phyloP scores from a whole-genome alignment of 805 yeast genomes.

The Babjeviella inositovora region DNA sequence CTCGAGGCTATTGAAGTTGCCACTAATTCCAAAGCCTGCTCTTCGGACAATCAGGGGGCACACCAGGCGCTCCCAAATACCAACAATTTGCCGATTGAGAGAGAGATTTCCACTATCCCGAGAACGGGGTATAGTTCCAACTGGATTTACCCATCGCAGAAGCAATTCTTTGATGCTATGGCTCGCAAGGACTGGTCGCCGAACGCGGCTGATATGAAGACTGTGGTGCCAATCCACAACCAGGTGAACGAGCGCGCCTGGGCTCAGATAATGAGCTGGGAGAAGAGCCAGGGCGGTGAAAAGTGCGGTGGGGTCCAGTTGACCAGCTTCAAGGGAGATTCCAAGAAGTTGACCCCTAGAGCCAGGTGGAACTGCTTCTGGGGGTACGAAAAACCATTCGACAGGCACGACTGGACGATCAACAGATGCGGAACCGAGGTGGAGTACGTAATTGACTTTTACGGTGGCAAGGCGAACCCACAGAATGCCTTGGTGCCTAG shows the following conservation, averaged over 20 bases:
- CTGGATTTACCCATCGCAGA: constrained; percentile 94
- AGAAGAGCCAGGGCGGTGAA: constrained; percentile 35
- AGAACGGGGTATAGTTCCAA: constrained; percentile 48
- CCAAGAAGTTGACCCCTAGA: constrained; percentile 72
- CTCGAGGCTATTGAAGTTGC: constrained; percentile 22
- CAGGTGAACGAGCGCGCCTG: constrained; percentile 89
- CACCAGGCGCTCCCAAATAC: constrained; percentile 12
- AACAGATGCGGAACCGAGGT: constrained; percentile 71
- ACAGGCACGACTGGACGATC: constrained; percentile 90
- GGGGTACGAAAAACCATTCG: constrained; percentile 76
- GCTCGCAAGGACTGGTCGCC: constrained; percentile 82
- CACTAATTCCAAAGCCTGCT: constrained; percentile 14
- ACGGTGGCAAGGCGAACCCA: constrained; percentile 39
- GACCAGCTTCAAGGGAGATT: constrained; percentile 81
- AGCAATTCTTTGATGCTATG: constrained; percentile 93
- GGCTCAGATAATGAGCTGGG: constrained; percentile 78
- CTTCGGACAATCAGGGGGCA: constrained; percentile 23
- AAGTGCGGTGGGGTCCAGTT: constrained; percentile 76
- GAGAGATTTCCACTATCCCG: constrained; percentile 75
- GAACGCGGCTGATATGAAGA: constrained; percentile 63
- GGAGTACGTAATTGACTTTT: constrained; percentile 90
- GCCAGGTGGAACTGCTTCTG: constrained; percentile 54
- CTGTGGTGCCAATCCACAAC: constrained; percentile 89
- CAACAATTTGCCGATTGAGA: constrained; percentile 42
- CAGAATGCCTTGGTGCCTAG: constrained; percentile 29